These are phyloP conservation scores for Corymbia citriodora DNA, from an alignment of 441 rosid species.

Conservation along the genomic window DNA sequence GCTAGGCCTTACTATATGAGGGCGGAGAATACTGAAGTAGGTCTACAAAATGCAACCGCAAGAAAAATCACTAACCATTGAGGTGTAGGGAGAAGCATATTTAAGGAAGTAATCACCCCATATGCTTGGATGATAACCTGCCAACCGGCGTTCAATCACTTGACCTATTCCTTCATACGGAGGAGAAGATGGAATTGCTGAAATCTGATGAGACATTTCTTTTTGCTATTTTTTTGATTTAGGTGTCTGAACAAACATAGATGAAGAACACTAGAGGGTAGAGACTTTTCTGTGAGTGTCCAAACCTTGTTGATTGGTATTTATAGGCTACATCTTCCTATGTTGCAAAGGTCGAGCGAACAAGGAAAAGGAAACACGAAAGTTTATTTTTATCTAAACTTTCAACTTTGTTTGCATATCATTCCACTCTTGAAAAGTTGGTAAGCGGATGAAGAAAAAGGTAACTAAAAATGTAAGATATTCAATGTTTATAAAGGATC, in stretches of 20 bases:
- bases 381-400: neutral
- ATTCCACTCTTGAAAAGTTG: no score
- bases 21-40: neutral
- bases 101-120: neutral
- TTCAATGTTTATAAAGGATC: no score
- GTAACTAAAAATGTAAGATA: no score
- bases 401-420: no score
- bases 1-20: neutral
- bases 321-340: neutral
- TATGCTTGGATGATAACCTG: neutral
- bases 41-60: no score
- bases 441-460: no score
- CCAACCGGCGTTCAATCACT: neutral
- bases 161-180: neutral
- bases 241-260: neutral
- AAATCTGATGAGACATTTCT: neutral
- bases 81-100: neutral
- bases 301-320: neutral
- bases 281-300: neutral
- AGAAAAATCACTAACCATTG: neutral
- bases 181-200: neutral
- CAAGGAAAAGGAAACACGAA: neutral
- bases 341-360: neutral
- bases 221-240: accelerated
- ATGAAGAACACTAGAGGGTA: neutral